These are phyloP conservation scores for Claviceps sp. DNA, from an alignment of 2,329 filamentous ascomycete genomes.

Conservation along the genomic window DNA sequence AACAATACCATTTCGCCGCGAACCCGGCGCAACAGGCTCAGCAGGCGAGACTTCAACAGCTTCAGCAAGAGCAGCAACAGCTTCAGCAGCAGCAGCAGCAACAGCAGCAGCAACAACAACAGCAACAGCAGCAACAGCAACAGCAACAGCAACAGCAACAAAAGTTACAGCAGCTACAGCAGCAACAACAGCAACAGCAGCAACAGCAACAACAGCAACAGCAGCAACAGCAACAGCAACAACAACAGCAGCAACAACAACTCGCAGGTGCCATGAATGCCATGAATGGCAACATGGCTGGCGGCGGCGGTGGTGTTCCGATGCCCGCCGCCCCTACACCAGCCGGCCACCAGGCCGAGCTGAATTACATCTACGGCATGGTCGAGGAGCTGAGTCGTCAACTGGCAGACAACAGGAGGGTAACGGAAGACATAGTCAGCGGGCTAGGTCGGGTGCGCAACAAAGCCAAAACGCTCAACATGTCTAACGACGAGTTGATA, in stretches of 20 bases:
- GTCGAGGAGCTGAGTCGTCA: constrained; percentile 53
- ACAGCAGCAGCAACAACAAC: constrained; percentile 3
- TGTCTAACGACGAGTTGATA: constrained; percentile 47
- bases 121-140: not conserved
- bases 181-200: constrained; percentile 7
- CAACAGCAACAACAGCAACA: constrained; percentile 4
- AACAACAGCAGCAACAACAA: constrained; percentile 7
- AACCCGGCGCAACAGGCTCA: constrained; percentile 1
- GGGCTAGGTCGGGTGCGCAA: constrained; percentile 48
- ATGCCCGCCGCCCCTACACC: constrained; percentile 41
- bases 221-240: constrained; percentile 7
- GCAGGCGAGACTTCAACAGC: not conserved
- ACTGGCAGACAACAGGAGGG: constrained; percentile 45
- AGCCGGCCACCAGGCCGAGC: constrained; percentile 54
- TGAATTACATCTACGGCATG: constrained; percentile 55
- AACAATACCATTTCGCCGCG: not conserved
- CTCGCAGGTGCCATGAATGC: constrained; percentile 28
- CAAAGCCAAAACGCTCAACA: constrained; percentile 35
- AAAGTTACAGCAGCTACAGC: constrained; percentile 6
- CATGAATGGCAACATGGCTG: constrained; percentile 24
- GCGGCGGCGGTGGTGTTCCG: constrained; percentile 8
- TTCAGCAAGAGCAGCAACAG: constrained; percentile 6
- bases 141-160: not conserved
- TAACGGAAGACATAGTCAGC: constrained; percentile 51
- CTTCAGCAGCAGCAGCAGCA: constrained; percentile 6